phyloP scores from a whole-genome alignment of 495 filamentous ascomycete species.

The Cladorrhinum samala region DNA sequence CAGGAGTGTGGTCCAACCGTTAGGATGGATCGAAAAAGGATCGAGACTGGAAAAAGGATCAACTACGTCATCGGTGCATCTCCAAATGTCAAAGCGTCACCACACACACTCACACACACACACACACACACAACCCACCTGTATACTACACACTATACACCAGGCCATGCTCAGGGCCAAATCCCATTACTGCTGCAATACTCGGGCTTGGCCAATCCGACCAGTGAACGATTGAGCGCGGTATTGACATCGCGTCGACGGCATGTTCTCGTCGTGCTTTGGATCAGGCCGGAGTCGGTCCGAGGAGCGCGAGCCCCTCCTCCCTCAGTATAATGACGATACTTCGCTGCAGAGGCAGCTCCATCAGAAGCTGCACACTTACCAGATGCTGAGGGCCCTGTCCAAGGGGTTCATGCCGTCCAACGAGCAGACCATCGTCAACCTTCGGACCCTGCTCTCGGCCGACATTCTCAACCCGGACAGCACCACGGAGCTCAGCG shows the following conservation, averaged over 20 bases:
- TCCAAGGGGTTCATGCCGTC: slow-evolving; percentile 86
- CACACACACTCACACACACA: neutral
- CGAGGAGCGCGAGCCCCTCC: slow-evolving; percentile 56
- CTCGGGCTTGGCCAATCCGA: neutral
- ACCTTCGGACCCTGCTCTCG: slow-evolving; percentile 72
- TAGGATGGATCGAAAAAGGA: too few species aligned
- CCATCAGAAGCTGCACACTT: slow-evolving; percentile 83
- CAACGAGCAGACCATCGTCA: slow-evolving; percentile 75
- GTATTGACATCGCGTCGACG: too few species aligned
- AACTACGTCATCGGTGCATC: neutral
- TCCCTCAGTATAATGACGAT: slow-evolving; percentile 79
- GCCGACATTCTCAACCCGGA: slow-evolving; percentile 73
- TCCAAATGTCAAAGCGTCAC: neutral
- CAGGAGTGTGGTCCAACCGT: neutral
- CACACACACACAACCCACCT: neutral
- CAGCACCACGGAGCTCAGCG: slow-evolving; percentile 66
- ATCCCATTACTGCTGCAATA: neutral
- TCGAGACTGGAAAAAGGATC: neutral
- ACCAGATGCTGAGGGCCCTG: slow-evolving; percentile 83
- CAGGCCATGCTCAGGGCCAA: too few species aligned
- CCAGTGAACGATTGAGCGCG: too few species aligned
- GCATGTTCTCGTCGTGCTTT: slow-evolving; percentile 28
- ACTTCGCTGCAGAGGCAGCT: slow-evolving; percentile 68
- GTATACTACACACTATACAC: neutral
- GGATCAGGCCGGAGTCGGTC: slow-evolving; percentile 15